Evolutionary conservation across 768 basidiomycete species (phyloP).

Genomic region (Macrocybe gigantea): DNA sequence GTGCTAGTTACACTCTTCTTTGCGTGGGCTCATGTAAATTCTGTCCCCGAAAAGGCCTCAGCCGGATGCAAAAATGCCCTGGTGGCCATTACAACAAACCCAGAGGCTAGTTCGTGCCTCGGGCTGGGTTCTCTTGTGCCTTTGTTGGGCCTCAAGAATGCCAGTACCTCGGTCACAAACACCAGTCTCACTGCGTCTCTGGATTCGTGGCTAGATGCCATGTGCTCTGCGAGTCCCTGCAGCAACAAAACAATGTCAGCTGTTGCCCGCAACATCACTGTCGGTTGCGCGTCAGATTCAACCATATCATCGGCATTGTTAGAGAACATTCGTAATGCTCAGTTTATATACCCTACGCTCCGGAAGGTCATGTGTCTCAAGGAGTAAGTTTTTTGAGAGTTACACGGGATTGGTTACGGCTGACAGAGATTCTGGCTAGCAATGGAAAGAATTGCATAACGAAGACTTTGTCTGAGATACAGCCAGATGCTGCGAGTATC

Average conservation of each 20-base stretch:
- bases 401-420: too few relatives aligned
- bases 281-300: conserved; percentile 5
- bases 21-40: neutral
- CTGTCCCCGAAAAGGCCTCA: neutral
- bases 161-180: conserved; percentile 1
- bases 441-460: conserved; percentile 6
- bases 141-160: neutral
- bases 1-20: neutral
- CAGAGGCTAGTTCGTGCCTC: conserved; percentile 8
- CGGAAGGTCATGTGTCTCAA: conserved; percentile 7
- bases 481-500: neutral
- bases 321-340: conserved; percentile 5
- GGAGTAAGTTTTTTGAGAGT: neutral
- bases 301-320: conserved; percentile 7
- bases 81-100: conserved; percentile 5
- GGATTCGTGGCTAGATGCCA: conserved; percentile 3
- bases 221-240: conserved; percentile 6
- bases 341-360: conserved; percentile 5
- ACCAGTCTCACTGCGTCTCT: conserved; percentile 1
- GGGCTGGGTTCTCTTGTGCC: conserved; percentile 2
- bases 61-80: conserved; percentile 5
- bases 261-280: conserved; percentile 5
- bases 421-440: neutral
- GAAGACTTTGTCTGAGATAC: conserved; percentile 1
- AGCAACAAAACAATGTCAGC: conserved; percentile 6